phyloP scores from a whole-genome alignment of 2,329 filamentous ascomycete species.

The Epichloe gansuensis region DNA sequence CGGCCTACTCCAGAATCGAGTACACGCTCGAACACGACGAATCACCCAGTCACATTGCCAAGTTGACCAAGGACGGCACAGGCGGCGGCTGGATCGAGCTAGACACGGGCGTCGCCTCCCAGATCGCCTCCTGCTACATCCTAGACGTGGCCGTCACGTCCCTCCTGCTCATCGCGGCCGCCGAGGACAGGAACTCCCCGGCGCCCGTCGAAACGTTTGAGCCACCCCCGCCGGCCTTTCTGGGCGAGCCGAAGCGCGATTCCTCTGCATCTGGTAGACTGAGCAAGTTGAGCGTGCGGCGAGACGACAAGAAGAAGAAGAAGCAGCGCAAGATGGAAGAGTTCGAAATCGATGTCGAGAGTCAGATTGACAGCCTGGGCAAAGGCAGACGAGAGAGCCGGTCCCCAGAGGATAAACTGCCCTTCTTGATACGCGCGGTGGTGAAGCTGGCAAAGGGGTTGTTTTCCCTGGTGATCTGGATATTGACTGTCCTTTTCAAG shows the following conservation, averaged over 20 bases:
- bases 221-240: slow-evolving; percentile 35
- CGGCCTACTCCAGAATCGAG: slow-evolving; percentile 47
- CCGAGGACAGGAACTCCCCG: slow-evolving; percentile 37
- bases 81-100: slow-evolving; percentile 48
- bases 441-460: slow-evolving; percentile 38
- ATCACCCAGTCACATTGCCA: slow-evolving; percentile 45
- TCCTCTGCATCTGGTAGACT: slow-evolving; percentile 13
- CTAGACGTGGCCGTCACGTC: slow-evolving; percentile 50
- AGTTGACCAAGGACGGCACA: slow-evolving; percentile 46
- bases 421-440: slow-evolving; percentile 33
- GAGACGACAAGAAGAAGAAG: slow-evolving; percentile 16
- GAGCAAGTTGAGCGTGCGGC: slow-evolving; percentile 18
- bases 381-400: slow-evolving; percentile 23
- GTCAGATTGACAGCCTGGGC: slow-evolving; percentile 36
- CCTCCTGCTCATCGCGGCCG: slow-evolving; percentile 43
- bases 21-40: slow-evolving; percentile 55
- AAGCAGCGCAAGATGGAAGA: slow-evolving; percentile 36
- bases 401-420: slow-evolving; percentile 34
- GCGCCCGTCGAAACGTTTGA: slow-evolving; percentile 40
- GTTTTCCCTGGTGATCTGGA: slow-evolving; percentile 47
- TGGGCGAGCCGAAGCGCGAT: slow-evolving; percentile 9
- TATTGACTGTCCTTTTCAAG: slow-evolving; percentile 42
- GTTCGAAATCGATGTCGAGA: slow-evolving; percentile 50
- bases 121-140: slow-evolving; percentile 48
- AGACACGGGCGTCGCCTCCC: slow-evolving; percentile 45